A percentile compares a stretch with the other conserved stretches of the same genome.
Conservation (phyloP, 306 rosid species). For the Ceratonia siliqua region DNA sequence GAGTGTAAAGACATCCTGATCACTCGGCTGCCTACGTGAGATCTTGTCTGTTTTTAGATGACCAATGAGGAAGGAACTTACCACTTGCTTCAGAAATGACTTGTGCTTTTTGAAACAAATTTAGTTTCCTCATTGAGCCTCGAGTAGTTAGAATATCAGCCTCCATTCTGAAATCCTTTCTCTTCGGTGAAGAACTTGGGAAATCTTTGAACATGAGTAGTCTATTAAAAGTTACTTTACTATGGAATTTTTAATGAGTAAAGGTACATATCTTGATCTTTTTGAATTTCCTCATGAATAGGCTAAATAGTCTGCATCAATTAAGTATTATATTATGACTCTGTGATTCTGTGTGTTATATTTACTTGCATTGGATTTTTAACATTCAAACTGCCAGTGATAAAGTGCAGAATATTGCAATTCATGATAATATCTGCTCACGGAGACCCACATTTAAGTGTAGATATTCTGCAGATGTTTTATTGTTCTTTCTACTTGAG, state of each 20-base stretch:
- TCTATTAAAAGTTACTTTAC: no score
- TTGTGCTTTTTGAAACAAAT: background rate
- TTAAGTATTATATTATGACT: background rate
- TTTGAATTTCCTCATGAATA: background rate
- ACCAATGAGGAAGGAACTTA: no score
- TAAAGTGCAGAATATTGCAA: conserved; percentile 19
- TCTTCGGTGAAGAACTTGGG: no score
- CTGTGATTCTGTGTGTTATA: conserved; percentile 7
- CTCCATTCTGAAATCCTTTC: background rate
- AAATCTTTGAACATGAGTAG: no score
- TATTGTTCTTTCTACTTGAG: background rate
- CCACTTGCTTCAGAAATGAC: background rate
- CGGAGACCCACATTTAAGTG: background rate
- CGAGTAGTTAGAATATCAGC: background rate
- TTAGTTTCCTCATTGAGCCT: background rate
- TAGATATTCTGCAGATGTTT: conserved; percentile 25
- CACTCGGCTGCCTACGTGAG: background rate
- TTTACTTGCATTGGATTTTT: conserved; percentile 12
- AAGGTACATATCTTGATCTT: background rate
- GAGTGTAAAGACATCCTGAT: background rate
- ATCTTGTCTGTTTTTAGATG: no score
- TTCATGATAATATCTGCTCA: background rate
- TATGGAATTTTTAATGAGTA: background rate
- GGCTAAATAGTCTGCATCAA: background rate
- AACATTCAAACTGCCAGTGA: background rate